A percentile compares a stretch with the other conserved stretches of the same genome.
Conservation (phyloP, 805 yeast species). For the Wickerhamiella allomyrinae region DNA sequence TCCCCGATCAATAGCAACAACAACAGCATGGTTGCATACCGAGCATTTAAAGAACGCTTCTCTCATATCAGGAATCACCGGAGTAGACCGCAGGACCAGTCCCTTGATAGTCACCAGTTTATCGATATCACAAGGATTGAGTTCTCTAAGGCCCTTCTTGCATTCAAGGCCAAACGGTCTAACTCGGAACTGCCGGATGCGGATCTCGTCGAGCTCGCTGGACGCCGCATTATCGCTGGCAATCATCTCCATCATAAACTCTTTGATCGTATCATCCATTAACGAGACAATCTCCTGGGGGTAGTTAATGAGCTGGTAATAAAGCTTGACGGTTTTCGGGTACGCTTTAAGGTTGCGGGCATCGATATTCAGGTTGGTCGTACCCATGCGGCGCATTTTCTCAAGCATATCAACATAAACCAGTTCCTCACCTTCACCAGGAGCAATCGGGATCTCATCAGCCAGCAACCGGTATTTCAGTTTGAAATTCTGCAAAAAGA, state of each 20-base stretch:
- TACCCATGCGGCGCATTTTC: slow-evolving; percentile 62
- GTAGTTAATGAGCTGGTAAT: slow-evolving; percentile 74
- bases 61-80: slow-evolving; percentile 95
- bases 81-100: slow-evolving; percentile 70
- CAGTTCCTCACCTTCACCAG: slow-evolving; percentile 52
- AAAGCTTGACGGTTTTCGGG: slow-evolving; percentile 61
- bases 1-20: slow-evolving; percentile 89
- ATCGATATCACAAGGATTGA: slow-evolving; percentile 90
- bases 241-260: slow-evolving; percentile 50
- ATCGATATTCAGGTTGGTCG: slow-evolving; percentile 74
- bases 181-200: slow-evolving; percentile 67
- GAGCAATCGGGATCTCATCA: slow-evolving; percentile 27
- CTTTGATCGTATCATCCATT: slow-evolving; percentile 92
- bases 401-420: slow-evolving; percentile 62
- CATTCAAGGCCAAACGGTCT: slow-evolving; percentile 76
- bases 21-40: slow-evolving; percentile 85
- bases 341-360: slow-evolving; percentile 64
- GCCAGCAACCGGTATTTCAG: slow-evolving; percentile 54
- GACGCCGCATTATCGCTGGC: slow-evolving; percentile 19
- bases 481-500: slow-evolving; percentile 74
- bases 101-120: slow-evolving; percentile 86
- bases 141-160: slow-evolving; percentile 68
- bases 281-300: slow-evolving; percentile 96
- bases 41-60: slow-evolving; percentile 91
- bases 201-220: slow-evolving; percentile 48